Evolutionary conservation across 768 basidiomycete species (phyloP).

Genomic region (Lentinula sp.): DNA sequence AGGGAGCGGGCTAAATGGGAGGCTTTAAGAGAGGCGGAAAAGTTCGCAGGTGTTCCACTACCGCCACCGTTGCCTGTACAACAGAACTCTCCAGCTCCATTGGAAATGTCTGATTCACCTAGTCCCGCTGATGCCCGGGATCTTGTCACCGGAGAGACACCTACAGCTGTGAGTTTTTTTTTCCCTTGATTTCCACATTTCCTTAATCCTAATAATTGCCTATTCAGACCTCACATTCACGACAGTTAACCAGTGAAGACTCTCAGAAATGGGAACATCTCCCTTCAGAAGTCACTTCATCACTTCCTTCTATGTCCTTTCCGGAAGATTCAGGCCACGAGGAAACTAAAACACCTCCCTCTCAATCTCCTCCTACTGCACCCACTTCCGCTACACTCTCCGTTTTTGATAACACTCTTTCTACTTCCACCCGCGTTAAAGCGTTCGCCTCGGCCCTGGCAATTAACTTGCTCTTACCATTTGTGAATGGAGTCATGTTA

Average conservation of each 20-base stretch:
- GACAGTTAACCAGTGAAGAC: constrained; percentile 32
- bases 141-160: constrained; percentile 31
- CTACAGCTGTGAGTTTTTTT: constrained; percentile 21
- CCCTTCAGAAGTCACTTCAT: constrained; percentile 50
- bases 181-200: not conserved
- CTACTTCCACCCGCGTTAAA: constrained; percentile 58
- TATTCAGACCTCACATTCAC: constrained; percentile 21
- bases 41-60: constrained; percentile 24
- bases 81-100: constrained; percentile 6
- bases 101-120: constrained; percentile 20
- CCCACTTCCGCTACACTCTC: constrained; percentile 54
- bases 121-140: constrained; percentile 34
- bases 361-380: constrained; percentile 15
- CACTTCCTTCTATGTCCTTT: constrained; percentile 77
- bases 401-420: constrained; percentile 65
- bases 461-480: constrained; percentile 82
- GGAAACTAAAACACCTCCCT: constrained; percentile 28
- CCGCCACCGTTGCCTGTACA: constrained; percentile 7
- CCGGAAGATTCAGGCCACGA: constrained; percentile 47
- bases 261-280: constrained; percentile 75
- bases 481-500: constrained; percentile 92
- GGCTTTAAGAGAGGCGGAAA: constrained; percentile 51
- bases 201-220: constrained; percentile 5
- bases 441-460: constrained; percentile 71
- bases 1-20: constrained; percentile 71